Evolutionary conservation across 164 flowering plant species (phyloP).

Genomic region (Malania oleifera): DNA sequence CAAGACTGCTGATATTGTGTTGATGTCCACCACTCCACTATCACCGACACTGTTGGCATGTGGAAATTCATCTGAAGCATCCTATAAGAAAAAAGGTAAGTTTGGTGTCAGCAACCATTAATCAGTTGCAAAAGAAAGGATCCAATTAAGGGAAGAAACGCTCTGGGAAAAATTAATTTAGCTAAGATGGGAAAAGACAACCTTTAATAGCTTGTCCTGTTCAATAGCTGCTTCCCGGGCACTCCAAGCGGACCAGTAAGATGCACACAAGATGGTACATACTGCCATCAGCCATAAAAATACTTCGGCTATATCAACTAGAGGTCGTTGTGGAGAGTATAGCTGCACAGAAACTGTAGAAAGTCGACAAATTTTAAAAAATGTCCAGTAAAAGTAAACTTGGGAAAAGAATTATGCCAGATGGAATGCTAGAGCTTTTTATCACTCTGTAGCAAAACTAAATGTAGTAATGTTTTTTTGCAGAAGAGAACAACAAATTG

Average conservation of each 20-base stretch:
- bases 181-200: constrained; percentile 15
- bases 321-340: constrained; percentile 84
- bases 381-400: background rate
- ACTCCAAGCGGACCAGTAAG: constrained; percentile 98
- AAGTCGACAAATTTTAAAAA: constrained; percentile 1
- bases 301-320: constrained; percentile 95
- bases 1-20: constrained; percentile 67
- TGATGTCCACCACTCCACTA: constrained; percentile 76
- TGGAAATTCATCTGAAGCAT: constrained; percentile 61
- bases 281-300: constrained; percentile 99
- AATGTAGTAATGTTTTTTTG: background rate
- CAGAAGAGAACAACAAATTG: background rate
- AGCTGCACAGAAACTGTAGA: constrained; percentile 80
- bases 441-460: background rate
- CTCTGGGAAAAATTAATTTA: background rate
- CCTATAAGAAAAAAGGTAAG: constrained; percentile 41
- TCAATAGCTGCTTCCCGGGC: constrained; percentile 91
- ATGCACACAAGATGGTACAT: constrained; percentile 86
- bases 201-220: constrained; percentile 86
- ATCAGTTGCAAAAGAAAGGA: background rate
- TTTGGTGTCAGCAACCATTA: background rate
- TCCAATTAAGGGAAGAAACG: background rate
- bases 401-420: background rate
- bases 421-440: background rate
- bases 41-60: constrained; percentile 27